Percentiles rank a stretch among this genome's conserved stretches.
Conservation (phyloP, 2,329 filamentous ascomycete genomes). For the Paecilomyces sp. region DNA sequence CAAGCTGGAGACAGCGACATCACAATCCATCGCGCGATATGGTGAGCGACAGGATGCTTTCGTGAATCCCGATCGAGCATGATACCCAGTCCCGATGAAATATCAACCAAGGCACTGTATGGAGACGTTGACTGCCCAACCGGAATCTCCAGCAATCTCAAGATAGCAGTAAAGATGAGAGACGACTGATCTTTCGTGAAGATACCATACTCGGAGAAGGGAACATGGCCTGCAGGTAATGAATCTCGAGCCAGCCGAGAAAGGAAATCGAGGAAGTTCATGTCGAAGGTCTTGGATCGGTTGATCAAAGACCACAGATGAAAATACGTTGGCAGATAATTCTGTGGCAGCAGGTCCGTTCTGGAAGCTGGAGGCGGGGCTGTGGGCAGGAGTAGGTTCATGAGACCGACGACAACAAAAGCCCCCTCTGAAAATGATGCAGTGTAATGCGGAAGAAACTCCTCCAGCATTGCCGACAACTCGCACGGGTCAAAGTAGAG, state of each 20-base stretch:
- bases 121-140: slow-evolving; percentile 93
- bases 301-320: slow-evolving; percentile 93
- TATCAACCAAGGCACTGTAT: slow-evolving; percentile 73
- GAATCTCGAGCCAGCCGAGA: slow-evolving; percentile 83
- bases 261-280: slow-evolving; percentile 80
- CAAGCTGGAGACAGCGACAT: slow-evolving; percentile 86
- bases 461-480: slow-evolving; percentile 71
- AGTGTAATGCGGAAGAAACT: slow-evolving; percentile 80
- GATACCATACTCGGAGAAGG: slow-evolving; percentile 80
- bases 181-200: slow-evolving; percentile 90
- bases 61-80: slow-evolving; percentile 89
- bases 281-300: slow-evolving; percentile 78
- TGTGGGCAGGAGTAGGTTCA: slow-evolving; percentile 85
- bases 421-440: slow-evolving; percentile 87
- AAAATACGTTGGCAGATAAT: slow-evolving; percentile 89
- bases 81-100: slow-evolving; percentile 72
- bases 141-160: slow-evolving; percentile 87
- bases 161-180: slow-evolving; percentile 82
- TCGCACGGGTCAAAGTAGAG: slow-evolving; percentile 88
- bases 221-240: slow-evolving; percentile 64
- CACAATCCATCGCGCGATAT: slow-evolving; percentile 86
- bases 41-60: slow-evolving; percentile 85
- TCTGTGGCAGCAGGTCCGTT: slow-evolving; percentile 72
- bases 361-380: slow-evolving; percentile 62
- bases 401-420: slow-evolving; percentile 80